Base-by-base conservation (phyloP, 805 yeast genomes). In the Saccharomyces jurei region DNA sequence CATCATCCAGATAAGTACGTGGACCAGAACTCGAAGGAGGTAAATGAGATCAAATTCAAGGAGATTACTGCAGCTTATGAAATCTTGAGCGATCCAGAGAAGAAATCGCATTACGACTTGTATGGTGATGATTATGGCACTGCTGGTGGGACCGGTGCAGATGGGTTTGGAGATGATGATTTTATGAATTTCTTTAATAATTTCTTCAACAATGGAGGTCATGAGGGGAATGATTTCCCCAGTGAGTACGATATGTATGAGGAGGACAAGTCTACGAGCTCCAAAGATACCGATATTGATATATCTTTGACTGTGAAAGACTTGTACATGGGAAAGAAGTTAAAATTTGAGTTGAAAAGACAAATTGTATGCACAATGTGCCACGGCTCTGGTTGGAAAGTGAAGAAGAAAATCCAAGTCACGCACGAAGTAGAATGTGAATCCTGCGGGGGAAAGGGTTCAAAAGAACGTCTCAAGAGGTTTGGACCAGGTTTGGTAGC, bases 1-100 rank as follows among this genome's bases (percentile, higher is more conserved):
- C 81, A 84, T 63, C 98, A 92, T 70, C 98, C 98, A 0, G 98
- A 92, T 69, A 92, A 94, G 67, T 90, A 82, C 1, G 67, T 81
- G 0, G 88, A 82, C 59, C 81, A 80, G 9, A 82, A 81, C 25
- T 70, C 72, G 50, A 75, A 94, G 56, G 84, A 77, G 14, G 80
- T 74, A 21, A 87, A 96, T 2, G 97, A 89, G 69, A 74, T 79
- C 57, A 80, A 78, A 65, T 92, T 92, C 71, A 92, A 92, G 68
- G 91, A 86, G 62, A 81, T 92, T 54, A 79, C 85, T 21, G 86
- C 85, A 57, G 98, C 98, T 0, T 92, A 92, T 67, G 96, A 89
- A 65, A 74, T 86, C 2, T 72, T 92, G 55, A 81, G 82, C 29
- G 96, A 91, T 67, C 95, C 83, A 32, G 77, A 70, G 10, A 78